Evolutionary conservation across 148 eudicot genomes (phyloP), one percentile per base, ranked within the genome.

Genomic region (Vaccinium myrtillus): DNA sequence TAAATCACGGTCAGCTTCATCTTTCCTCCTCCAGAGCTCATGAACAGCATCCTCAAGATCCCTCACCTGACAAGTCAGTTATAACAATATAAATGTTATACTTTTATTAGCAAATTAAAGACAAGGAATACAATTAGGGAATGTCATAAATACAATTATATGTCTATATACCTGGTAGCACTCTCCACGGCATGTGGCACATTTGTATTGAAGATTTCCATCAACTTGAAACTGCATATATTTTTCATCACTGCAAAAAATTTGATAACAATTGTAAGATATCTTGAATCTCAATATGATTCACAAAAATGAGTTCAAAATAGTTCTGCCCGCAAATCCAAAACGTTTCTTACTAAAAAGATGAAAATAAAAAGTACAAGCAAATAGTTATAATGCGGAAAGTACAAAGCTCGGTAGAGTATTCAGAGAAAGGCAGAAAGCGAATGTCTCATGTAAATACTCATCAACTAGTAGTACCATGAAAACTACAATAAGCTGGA

Each of bases 181-280:
- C 86, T 95, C 98, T 86, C 99, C 99, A 56, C 99, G 95, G 86
- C 99, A 97, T 56, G 98, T 93, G 25, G 99, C 94, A 80, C 99
- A 97, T 81, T 89, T 89, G 81, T 95, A 97, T 63, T 95, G 98
- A 81, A 97, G 98, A 89, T 97, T 94, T 80, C 92, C 92, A 88
- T 97, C 96, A 53, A 87, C 95, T 91, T 97, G 99, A 88, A 94
- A 97, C 86, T 92, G 98, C 90, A 90, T 76, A 83, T 97, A 97
- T 85, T 92, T 91, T 70, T 94, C 98, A 85, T 97, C 99, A 83
- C 99, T 97, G 93, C 87, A 90, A 59, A 58, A 51, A 51, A 53
- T 23, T 23, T 55, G 54, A 11, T 5, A 39, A 82, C 14, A 8
- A 83, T 55, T 21, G 39, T 70, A 73, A 82, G 53, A 69, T 75